Base-by-base conservation (phyloP, 495 filamentous ascomycete genomes). In the Podospora pseudopauciseta region DNA sequence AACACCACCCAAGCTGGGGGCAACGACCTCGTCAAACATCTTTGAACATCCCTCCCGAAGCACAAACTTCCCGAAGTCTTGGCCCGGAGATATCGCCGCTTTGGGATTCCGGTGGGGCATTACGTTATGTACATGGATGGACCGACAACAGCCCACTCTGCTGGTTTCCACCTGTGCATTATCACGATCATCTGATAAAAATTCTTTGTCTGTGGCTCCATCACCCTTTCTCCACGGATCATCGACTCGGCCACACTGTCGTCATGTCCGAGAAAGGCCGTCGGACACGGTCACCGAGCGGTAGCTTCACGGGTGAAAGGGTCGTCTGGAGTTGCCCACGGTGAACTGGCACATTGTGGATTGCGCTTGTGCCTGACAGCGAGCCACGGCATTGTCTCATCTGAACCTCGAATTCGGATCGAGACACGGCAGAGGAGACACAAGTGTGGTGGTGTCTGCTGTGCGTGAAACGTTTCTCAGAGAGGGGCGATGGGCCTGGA, bases 181-280 rank as follows among this genome's bases (percentile, higher is more conserved):
- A 72, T 72, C 70, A 62, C 39, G 70, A 72, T 72, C 63, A 72
- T 72, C 70, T 65, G 70, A 72, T 72, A 72, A 72, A 72, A 68
- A 49, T 13, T 49, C 39, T 49, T 49, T 13, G 39, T 49, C 4
- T 23, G 1, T 23, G 39, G 39, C 39, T 49, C 39, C 39, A 49
- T 49, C 39, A 13, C 15, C 15, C 39, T 49, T 49, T 49, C 39
- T 49, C 39, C 39, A 49, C 59, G 32, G 59, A 61, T 63, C 27
- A n/a, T 44, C 61, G 28, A 44, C 28, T 19, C 28, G 6, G 20
- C 60, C 63, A 16, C 64, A 30, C 64, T 16, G 39, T 68, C 63
- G 63, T n/a, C 27, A 19, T 3, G 20, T 19, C 23, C 28, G 32
- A 44, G 60, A 2, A 32, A 16, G n/a, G 7, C 32, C 26, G 18